Evolutionary conservation across 2,329 filamentous ascomycete species (phyloP), one percentile per base, ranked within the genome.

Genomic region (Penicillium griseofulvum): DNA sequence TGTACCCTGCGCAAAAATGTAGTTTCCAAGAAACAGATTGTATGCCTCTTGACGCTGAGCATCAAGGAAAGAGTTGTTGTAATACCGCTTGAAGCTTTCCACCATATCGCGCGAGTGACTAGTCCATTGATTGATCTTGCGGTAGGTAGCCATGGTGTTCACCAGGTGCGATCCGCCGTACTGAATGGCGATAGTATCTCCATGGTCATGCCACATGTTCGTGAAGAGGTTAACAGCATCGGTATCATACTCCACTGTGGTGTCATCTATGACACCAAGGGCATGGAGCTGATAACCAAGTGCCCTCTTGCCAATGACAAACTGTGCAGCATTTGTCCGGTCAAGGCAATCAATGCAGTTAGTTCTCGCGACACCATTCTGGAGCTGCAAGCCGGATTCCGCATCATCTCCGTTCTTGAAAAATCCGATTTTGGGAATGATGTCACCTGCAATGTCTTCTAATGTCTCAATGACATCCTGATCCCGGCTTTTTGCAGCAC

Each of bases 281-380:
- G 93, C 92, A 70, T 96, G 89, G 9, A 99, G 81, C 73, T 99
- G 94, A 65, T 96, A 86, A 0, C 92, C 94, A 11, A 99, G 82
- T 0, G 94, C 94, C 64, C 90, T 84, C 76, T 99, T 99, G 5
- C 91, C 94, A 65, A 99, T 95, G 29, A 99, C 92, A 65, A 97
- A 99, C 69, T 99, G 94, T 1, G 94, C 94, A 3, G 94, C 94
- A 70, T 99, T 99, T 9, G 94, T 99, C 22, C 94, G 87, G 73
- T 99, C 94, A 1, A 99, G 81, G 67, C 94, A 99, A 73, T 99
- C 94, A 65, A 99, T 97, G 71, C 94, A 99, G 69, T 99, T 99
- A 1, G 94, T 99, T 55, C 94, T 85, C 10, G 91, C 93, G 38
- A 99, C 84, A 10, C 94, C 94, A 62, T 96, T 96, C 70, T 99